phyloP scores from a whole-genome alignment of 306 rosid genomes.

The Trifolium subterraneum region DNA sequence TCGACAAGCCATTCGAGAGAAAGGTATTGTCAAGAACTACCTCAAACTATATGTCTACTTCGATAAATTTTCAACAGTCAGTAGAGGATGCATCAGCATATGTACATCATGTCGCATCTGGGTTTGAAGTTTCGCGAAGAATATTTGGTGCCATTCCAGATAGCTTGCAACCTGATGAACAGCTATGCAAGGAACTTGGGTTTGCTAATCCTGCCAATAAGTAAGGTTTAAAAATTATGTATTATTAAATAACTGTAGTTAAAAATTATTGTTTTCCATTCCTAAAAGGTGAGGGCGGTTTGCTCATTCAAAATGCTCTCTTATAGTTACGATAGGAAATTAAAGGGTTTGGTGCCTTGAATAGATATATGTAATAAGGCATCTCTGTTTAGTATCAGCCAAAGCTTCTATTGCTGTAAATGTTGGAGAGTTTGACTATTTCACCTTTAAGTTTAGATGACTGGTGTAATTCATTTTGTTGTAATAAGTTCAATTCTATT shows the following conservation, averaged over 20 bases:
- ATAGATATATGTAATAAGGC: conserved; percentile 16
- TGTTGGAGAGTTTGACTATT: conserved; percentile 20
- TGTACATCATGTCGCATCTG: conserved; percentile 72
- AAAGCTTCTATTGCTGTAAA: conserved; percentile 27
- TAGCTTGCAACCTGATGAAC: conserved; percentile 85
- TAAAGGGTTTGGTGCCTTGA: conserved; percentile 16
- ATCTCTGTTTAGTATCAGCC: conserved; percentile 19
- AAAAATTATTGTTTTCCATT: conserved; percentile 22
- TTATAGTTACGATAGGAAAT: conserved; percentile 16
- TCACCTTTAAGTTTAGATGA: conserved; percentile 1
- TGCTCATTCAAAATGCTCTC: conserved; percentile 19
- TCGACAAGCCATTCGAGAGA: conserved; percentile 49
- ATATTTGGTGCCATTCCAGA: conserved; percentile 87
- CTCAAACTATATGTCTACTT: conserved; percentile 58
- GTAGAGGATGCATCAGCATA: conserved; percentile 72
- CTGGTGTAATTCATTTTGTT: conserved; percentile 7
- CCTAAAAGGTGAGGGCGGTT: conserved; percentile 4
- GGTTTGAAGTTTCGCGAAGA: conserved; percentile 74
- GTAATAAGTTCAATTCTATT: too few relatives aligned
- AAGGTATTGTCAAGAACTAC: conserved; percentile 46
- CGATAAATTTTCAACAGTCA: conserved; percentile 51
- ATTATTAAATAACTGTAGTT: neutral
- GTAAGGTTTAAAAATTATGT: conserved; percentile 46
- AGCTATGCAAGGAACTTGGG: conserved; percentile 77
- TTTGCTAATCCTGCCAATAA: conserved; percentile 47